phyloP scores from a whole-genome alignment of 345 rosid species.

The Citrus unshiu region DNA sequence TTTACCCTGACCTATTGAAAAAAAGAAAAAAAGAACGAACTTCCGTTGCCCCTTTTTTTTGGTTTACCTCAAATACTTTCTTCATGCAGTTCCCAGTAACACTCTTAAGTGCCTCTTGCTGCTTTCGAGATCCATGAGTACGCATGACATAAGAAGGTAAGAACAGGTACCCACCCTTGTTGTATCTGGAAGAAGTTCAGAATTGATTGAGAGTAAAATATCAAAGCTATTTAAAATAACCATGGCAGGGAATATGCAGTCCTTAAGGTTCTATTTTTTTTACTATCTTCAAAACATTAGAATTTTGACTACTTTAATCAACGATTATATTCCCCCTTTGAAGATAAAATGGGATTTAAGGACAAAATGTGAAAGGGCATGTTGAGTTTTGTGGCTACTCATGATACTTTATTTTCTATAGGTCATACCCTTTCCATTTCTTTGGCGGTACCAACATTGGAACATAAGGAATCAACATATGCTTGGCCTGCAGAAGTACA shows the following conservation, averaged over 20 bases:
- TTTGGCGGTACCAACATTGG: conserved; percentile 98
- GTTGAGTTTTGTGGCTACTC: background rate
- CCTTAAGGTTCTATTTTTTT: background rate
- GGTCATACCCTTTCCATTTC: conserved; percentile 90
- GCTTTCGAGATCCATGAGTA: conserved; percentile 89
- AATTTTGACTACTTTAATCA: background rate
- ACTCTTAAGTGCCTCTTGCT: conserved; percentile 60
- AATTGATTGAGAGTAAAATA: background rate
- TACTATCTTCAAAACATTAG: background rate
- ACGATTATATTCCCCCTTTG: background rate
- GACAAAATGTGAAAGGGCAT: background rate
- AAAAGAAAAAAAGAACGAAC: background rate
- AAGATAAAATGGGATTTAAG: background rate
- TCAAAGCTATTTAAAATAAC: background rate
- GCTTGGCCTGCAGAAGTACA: conserved; percentile 72
- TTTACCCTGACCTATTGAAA: conserved; percentile 2
- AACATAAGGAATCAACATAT: conserved; percentile 83
- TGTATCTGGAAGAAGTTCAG: conserved; percentile 49
- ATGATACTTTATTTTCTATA: conserved; percentile 9
- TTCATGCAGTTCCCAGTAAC: conserved; percentile 47
- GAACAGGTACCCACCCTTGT: conserved; percentile 88
- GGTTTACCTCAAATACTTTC: conserved; percentile 73
- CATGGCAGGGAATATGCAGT: background rate
- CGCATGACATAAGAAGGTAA: conserved; percentile 96
- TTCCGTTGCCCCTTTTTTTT: background rate